Percentiles rank a stretch among this genome's conserved stretches.
Evolutionary conservation across 164 flowering plant species (phyloP).

Genomic region (Aristolochia californica): DNA sequence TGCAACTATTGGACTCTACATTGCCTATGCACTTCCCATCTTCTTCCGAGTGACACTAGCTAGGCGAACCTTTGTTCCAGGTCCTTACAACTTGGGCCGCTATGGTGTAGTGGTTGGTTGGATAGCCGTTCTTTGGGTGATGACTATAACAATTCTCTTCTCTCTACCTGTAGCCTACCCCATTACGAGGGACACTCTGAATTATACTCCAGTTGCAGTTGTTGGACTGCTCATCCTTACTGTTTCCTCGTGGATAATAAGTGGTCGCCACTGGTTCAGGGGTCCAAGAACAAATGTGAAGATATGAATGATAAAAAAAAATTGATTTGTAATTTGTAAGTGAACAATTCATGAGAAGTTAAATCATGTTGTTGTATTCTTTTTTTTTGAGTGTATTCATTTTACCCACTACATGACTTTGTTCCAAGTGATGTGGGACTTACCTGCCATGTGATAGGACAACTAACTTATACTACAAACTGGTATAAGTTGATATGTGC

Average conservation of each 20-base stretch:
- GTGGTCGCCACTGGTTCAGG: constrained; percentile 71
- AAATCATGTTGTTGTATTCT: too few species aligned
- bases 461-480: too few species aligned
- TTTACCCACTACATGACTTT: too few species aligned
- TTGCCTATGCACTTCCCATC: constrained; percentile 87
- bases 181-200: constrained; percentile 55
- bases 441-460: too few species aligned
- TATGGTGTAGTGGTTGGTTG: constrained; percentile 73
- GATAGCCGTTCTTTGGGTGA: constrained; percentile 85
- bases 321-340: not conserved
- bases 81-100: constrained; percentile 84
- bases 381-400: too few species aligned
- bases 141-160: constrained; percentile 70
- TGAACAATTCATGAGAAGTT: too few species aligned
- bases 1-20: constrained; percentile 88
- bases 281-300: constrained; percentile 62
- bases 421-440: too few species aligned
- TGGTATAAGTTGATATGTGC: too few species aligned
- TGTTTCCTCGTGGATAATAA: constrained; percentile 51
- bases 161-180: constrained; percentile 89
- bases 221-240: constrained; percentile 51
- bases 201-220: constrained; percentile 92
- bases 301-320: constrained; percentile 2
- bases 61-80: constrained; percentile 56
- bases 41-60: constrained; percentile 84